Evolutionary conservation across 2,329 filamentous ascomycete genomes (phyloP), one percentile per base, ranked within the genome.

Genomic region (Diaporthe longicolla): DNA sequence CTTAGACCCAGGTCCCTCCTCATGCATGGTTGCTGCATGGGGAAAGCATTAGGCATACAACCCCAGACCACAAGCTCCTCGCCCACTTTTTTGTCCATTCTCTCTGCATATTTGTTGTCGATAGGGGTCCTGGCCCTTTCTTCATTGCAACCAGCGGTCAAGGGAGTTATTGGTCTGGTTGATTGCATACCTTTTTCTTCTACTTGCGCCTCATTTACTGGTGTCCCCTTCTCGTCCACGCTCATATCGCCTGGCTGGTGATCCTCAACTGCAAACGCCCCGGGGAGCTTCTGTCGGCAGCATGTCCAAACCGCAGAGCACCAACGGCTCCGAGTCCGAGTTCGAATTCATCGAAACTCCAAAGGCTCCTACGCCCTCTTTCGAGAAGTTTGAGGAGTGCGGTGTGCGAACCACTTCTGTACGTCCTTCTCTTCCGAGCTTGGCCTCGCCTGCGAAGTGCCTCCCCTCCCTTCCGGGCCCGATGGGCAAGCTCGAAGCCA

Each of bases 281-380:
- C 48, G 63, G 55, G 61, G 58, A 72, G 32, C 70, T 48, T 50
- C 35, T 54, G 72, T 55, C 61, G 72, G 55, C 83, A 87, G 79
- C 79, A 87, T 88, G 83, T 88, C 87, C 74, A 87, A 88, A 78
- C 79, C 85, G 75, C 82, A 84, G 77, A 87, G 85, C 79, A 80
- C 81, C 78, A 86, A 85, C 80, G 84, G 85, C 83, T 87, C 84
- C 76, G 86, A 87, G 82, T 85, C 85, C 78, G 84, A 87, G 77
- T 93, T 93, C 82, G 91, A 93, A 83, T 94, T 92, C 82, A 88
- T 89, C 80, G 84, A 89, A 78, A 90, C 88, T 79, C 89, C 88
- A 45, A 86, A 86, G 79, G 86, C 86, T 77, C 82, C 85, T 61
- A 82, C 84, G 73, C 83, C 86, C 70, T 85, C 84, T 76, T 86